Evolutionary conservation across 805 yeast genomes (phyloP), one percentile per base, ranked within the genome.

Genomic region (Kuraishia molischiana): DNA sequence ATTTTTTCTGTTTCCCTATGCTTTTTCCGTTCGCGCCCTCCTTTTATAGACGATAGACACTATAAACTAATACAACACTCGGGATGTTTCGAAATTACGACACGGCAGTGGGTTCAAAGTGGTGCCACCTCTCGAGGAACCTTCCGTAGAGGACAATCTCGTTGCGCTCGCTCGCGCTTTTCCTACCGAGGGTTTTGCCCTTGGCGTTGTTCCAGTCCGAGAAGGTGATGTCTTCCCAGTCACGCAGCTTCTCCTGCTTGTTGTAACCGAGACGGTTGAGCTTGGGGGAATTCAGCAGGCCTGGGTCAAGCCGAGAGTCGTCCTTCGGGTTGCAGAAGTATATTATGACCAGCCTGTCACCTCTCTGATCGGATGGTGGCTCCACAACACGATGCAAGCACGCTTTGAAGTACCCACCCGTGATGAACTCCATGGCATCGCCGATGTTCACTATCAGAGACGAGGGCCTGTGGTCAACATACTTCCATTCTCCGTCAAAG

Each of bases 361-460:
- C 56, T 1, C 47, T 40, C 44, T 69, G 75, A 35, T 66, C 68
- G 2, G 38, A 41, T 3, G 72, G 73, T 4, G 74, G 73, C 22
- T 64, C 59, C n/a, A 64, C 59, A 4, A 69, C 75, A 35, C 74
- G 47, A 38, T 69, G 75, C 33, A 69, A 54, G 6, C 69, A 59
- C 11, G 71, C 64, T 38, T 64, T 64, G 51, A 67, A 69, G 40
- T 62, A 66, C 0, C 68, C 69, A 4, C 74, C 75, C 19, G 67
- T 58, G 24, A 63, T 50, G 34, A 62, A 62, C 42, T 64, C 67
- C 37, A 65, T 38, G 1, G 65, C 56, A 44, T 65, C 70, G 4
- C 69, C 69, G 33, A 64, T 50, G 39, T 65, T 65, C 17, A 64
- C 69, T 34, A 64, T 54, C 20, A 65, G 44, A 5, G 68, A 58